Conservation (phyloP, 441 rosid species). For the Erysimum pusillum region DNA sequence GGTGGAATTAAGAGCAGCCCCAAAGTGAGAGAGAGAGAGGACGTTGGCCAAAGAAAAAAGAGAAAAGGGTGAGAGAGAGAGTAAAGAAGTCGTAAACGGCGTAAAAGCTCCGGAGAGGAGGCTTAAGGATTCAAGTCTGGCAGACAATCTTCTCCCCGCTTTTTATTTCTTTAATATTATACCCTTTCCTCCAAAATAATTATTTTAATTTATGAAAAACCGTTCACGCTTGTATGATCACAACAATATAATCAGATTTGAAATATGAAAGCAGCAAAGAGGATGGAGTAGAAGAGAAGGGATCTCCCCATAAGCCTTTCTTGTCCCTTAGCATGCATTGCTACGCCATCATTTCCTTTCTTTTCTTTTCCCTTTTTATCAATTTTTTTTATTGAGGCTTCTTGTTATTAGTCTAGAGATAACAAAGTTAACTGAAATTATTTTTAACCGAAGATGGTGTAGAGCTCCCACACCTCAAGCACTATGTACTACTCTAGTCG, state of each 20-base stretch:
- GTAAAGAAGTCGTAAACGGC: slow-evolving; percentile 11
- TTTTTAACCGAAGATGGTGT: background rate
- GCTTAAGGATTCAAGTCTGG: slow-evolving; percentile 28
- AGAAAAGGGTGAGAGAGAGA: slow-evolving; percentile 1
- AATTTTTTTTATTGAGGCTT: no score
- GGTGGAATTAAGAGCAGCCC: slow-evolving; percentile 11
- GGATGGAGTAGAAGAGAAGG: slow-evolving; percentile 44
- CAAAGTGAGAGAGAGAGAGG: slow-evolving; percentile 12
- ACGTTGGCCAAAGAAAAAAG: background rate
- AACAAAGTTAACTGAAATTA: background rate
- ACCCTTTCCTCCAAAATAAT: background rate
- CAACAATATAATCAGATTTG: background rate
- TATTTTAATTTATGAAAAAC: background rate
- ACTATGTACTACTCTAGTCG: slow-evolving; percentile 24
- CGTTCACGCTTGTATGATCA: slow-evolving; percentile 25
- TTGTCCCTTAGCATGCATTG: slow-evolving; percentile 50
- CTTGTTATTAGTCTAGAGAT: background rate
- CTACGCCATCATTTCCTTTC: slow-evolving; percentile 38
- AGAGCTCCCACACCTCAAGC: slow-evolving; percentile 39
- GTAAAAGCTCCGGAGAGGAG: slow-evolving; percentile 18
- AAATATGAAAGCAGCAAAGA: slow-evolving; percentile 3
- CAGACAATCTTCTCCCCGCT: slow-evolving; percentile 34
- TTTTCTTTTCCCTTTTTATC: background rate
- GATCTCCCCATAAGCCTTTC: slow-evolving; percentile 33
- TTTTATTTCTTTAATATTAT: background rate